Base-by-base conservation (phyloP, 352 stramenopile genomes). In the Pythium rishiriense region DNA sequence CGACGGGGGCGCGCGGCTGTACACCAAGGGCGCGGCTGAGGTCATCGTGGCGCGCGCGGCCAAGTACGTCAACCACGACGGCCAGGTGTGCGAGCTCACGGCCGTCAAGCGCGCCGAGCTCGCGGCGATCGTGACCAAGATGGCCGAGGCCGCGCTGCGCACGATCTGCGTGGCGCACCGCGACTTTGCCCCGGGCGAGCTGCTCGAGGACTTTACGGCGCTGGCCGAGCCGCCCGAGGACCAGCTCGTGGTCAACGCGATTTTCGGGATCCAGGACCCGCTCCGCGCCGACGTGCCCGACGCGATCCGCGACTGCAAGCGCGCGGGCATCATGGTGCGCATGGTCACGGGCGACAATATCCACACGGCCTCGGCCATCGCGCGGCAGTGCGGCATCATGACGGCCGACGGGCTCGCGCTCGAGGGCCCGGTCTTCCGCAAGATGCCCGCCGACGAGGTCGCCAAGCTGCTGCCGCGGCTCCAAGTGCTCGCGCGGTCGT, bases 301-400 rank as follows among this genome's bases (percentile, higher is more conserved):
- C 45, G 87, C 97, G 12, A 97, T 99, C 26, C 75, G 79, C 17
- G 88, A 90, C 46, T 99, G 97, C 75, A 94, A 98, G 70, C 77
- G 81, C 17, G 97, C 97, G 8, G 98, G 98, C 26, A 99, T 99
- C 68, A 98, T 98, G 74, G 97, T 99, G 42, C 93, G 97, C 35
- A 99, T 99, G 97, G 96, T 99, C 62, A 99, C 98, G 7, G 98
- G 98, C 54, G 98, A 99, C 78, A 99, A 99, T 65, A 96, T 99
- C 56, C 87, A 98, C 59, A 99, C 98, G 22, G 97, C 97, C 19
- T 90, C 90, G 33, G 96, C 96, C 0, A 99, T 99, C 77, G 97
- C 97, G 2, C 82, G 77, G 37, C 85, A 99, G 67, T 98, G 97
- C 69, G 97, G 97, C 24, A 99, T 99, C 76, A 90, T 98, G 70